Base-by-base conservation (phyloP, 2,329 filamentous ascomycete genomes). In the Xylaria sp. region DNA sequence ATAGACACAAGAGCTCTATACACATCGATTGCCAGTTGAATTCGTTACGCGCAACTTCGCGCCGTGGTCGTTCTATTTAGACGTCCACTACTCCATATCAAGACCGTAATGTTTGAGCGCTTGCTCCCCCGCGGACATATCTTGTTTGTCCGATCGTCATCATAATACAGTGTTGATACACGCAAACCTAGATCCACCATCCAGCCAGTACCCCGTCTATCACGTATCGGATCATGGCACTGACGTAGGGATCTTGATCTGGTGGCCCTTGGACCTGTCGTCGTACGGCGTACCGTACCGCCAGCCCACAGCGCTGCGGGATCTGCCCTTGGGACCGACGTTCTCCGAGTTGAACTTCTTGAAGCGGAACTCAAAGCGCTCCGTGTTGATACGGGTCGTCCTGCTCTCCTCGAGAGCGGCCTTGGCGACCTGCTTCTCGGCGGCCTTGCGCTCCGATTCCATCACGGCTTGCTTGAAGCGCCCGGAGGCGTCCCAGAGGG, bases 171-270 rank as follows among this genome's bases (percentile, higher is more conserved):
- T 62, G 61, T 63, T 71, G 55, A 64, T 72, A 72, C 68, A 71
- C 23, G 61, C 45, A 57, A 46, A 47, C 28, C 4, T 31, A 31
- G 31, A 23, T 25, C 50, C 23, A 25, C 19, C 28, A n/a, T 31
- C 28, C 28, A 17, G 33, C 37, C n/a, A n/a, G n/a, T n/a, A n/a
- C n/a, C 31, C n/a, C 11, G 45, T 42, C 43, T 7, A 19, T 45
- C 37, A 19, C 49, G 38, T 56, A 51, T 38, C 37, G 28, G 19
- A 63, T 80, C 69, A 86, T 63, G 83, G 84, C 57, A 89, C 86
- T 56, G 80, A 83, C 37, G 84, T 89, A 21, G 88, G 88, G 72
- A 90, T 90, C 82, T 90, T 90, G 78, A 89, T 76, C 73, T 84
- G 71, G 21, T 84, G 72, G n/a, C 85, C 87, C 69, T 83, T 84